These are phyloP conservation scores for Chiua virens DNA, from an alignment of 768 basidiomycete species.

Conservation along the genomic window DNA sequence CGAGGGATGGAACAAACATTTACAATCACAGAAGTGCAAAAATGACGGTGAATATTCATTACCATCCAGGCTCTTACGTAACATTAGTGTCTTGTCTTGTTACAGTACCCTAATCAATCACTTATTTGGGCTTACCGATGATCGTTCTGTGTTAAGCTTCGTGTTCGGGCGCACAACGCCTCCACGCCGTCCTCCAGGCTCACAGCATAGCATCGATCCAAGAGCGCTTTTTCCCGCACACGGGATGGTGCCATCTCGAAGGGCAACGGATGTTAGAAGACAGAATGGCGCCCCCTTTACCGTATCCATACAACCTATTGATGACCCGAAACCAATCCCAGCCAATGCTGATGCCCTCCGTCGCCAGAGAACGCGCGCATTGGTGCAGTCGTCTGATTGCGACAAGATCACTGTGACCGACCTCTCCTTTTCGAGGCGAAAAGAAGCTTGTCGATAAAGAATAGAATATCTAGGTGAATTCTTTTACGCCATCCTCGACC, in stretches of 20 bases:
- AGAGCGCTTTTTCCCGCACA: conserved; percentile 59
- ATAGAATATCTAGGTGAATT: too few relatives aligned
- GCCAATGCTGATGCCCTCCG: conserved; percentile 38
- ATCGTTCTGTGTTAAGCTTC: conserved; percentile 40
- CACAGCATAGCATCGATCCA: conserved; percentile 58
- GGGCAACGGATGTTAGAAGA: conserved; percentile 15
- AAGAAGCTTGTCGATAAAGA: too few relatives aligned
- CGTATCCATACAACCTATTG: conserved; percentile 23
- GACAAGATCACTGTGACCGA: too few relatives aligned
- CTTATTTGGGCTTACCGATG: conserved; percentile 15
- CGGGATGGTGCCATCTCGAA: conserved; percentile 34
- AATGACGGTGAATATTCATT: too few relatives aligned
- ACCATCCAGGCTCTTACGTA: too few relatives aligned
- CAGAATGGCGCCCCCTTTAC: conserved; percentile 21
- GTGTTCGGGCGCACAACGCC: conserved; percentile 43
- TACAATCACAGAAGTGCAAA: too few relatives aligned
- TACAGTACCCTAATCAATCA: too few relatives aligned
- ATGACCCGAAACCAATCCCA: conserved; percentile 16
- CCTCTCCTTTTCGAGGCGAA: too few relatives aligned
- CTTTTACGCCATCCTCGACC: too few relatives aligned
- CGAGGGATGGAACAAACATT: too few relatives aligned
- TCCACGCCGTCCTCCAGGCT: conserved; percentile 24
- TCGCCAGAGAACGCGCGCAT: conserved; percentile 63
- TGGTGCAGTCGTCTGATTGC: too few relatives aligned
- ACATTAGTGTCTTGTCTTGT: too few relatives aligned